These are phyloP conservation scores for Acanthochlamys bracteata DNA, from an alignment of 106 monocot species.

Conservation along the genomic window DNA sequence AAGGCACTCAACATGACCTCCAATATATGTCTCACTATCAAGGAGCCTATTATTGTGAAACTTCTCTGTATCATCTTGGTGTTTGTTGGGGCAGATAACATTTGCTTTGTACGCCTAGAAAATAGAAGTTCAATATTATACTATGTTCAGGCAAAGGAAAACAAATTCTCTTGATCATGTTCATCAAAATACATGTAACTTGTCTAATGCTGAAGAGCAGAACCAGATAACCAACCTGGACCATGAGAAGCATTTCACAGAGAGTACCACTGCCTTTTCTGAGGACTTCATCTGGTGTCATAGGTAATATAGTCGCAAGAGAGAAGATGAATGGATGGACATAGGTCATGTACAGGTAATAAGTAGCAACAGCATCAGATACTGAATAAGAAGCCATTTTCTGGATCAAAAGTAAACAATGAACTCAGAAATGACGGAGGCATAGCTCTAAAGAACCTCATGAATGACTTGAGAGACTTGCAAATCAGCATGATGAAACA, in stretches of 20 bases:
- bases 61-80: conserved; percentile 79
- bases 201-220: no score
- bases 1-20: conserved; percentile 97
- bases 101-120: conserved; percentile 80
- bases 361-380: conserved; percentile 98
- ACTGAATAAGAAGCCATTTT: conserved; percentile 99
- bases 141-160: no score
- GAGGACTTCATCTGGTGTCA: conserved; percentile 95
- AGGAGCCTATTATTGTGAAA: conserved; percentile 83
- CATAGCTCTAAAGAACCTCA: no score
- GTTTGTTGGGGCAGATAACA: conserved; percentile 96
- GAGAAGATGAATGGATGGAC: conserved; percentile 99
- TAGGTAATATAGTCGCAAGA: conserved; percentile 96
- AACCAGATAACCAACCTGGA: no score
- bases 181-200: no score
- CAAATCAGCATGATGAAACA: no score
- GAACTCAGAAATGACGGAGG: conserved; percentile 7
- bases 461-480: no score
- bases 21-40: conserved; percentile 99
- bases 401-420: conserved; percentile 39
- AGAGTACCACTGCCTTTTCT: conserved; percentile 98
- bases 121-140: no score
- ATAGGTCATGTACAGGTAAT: conserved; percentile 97
- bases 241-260: conserved; percentile 99
- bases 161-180: no score